Base-by-base conservation (phyloP, 2,329 filamentous ascomycete genomes). In the Penicillium griseofulvum region DNA sequence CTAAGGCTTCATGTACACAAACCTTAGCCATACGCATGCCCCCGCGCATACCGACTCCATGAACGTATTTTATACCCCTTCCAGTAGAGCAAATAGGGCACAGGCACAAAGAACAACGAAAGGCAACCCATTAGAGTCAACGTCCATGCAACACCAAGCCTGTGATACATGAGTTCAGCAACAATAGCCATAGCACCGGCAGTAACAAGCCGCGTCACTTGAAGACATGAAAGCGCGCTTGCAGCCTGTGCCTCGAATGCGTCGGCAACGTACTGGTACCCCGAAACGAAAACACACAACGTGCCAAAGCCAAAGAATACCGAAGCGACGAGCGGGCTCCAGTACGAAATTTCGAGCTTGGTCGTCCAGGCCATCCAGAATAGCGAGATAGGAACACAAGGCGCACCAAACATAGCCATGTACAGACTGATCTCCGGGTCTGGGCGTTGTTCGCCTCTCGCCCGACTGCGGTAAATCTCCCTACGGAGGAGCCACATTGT, bases 301-400 rank as follows among this genome's bases (percentile, higher is more conserved):
- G 80, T 72, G 0, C 78, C 79, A 52, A 77, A 78, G 2, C 81
- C 81, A 58, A 83, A 82, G 0, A 82, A 60, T 1, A 80, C 77
- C 22, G 74, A 80, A 0, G 80, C 79, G 1, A 64, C 68, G 0
- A 83, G 69, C 0, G 78, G 76, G 11, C 74, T 77, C 80, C 80
- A 83, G 57, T 77, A 75, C 4, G 75, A 77, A 33, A 83, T 77
- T 4, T 50, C 65, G 0, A 67, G 47, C 52, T 76, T 72, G 34
- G 74, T 72, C 0, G 79, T 83, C 82, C 82, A 85, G 0, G 76
- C 82, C 69, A 85, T 80, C 81, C 82, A 85, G 65, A 85, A 83
- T 3, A 85, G 71, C 1, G 72, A 74, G 29, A 83, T 69, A 0
- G 82, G 81, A 1, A 85, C 74, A 0, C 75, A 67, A 0, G 80